A percentile compares a stretch with the other conserved stretches of the same genome.
Evolutionary conservation across 164 flowering plant genomes (phyloP).

Genomic region (Cinnamomum micranthum): DNA sequence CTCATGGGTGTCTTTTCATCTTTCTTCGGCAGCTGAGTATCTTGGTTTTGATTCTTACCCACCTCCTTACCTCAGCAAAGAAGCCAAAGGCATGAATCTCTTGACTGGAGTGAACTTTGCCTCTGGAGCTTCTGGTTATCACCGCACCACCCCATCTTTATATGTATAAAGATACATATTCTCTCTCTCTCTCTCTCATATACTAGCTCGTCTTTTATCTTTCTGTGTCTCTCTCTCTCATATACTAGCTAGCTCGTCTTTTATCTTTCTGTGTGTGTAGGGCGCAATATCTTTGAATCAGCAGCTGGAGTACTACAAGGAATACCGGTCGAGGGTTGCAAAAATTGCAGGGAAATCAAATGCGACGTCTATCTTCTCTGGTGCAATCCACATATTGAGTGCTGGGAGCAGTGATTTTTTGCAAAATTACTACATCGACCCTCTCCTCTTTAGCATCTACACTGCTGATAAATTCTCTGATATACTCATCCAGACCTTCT

Average conservation of each 20-base stretch:
- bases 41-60: slow-evolving; percentile 78
- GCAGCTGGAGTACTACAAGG: slow-evolving; percentile 68
- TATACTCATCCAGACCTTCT: slow-evolving; percentile 52
- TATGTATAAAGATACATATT: slow-evolving; percentile 36
- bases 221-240: background rate
- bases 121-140: slow-evolving; percentile 76
- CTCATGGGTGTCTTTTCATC: background rate
- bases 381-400: slow-evolving; percentile 66
- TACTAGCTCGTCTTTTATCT: background rate
- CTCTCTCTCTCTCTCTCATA: slow-evolving; percentile 14
- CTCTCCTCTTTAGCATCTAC: slow-evolving; percentile 38
- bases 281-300: slow-evolving; percentile 50
- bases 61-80: slow-evolving; percentile 71
- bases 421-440: slow-evolving; percentile 41
- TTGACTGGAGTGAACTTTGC: slow-evolving; percentile 84
- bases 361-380: slow-evolving; percentile 48
- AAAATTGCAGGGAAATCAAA: slow-evolving; percentile 45
- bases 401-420: slow-evolving; percentile 84
- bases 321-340: slow-evolving; percentile 49
- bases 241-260: background rate
- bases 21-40: slow-evolving; percentile 56
- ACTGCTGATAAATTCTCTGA: slow-evolving; percentile 59
- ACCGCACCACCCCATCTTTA: slow-evolving; percentile 52
- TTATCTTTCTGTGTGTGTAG: slow-evolving; percentile 26
- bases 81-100: slow-evolving; percentile 52